Evolutionary conservation across 805 yeast species (phyloP).

Genomic region (Isabelozyma gotoi): DNA sequence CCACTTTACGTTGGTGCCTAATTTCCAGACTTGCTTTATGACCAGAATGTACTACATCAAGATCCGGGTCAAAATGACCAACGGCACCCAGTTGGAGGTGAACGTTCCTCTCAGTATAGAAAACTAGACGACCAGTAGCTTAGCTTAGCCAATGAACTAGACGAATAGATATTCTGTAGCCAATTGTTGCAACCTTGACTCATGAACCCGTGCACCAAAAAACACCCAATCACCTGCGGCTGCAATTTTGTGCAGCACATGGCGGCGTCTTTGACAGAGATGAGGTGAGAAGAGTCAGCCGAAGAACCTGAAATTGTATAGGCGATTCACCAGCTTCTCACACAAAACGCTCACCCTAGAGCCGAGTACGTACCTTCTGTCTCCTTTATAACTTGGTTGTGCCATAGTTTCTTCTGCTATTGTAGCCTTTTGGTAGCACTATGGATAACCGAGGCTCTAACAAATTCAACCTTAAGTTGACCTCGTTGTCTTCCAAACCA

Average conservation of each 20-base stretch:
- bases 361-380: too few species aligned
- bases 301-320: too few species aligned
- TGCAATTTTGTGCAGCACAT: not conserved
- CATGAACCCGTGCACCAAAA: not conserved
- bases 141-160: not conserved
- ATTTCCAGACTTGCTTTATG: slow-evolving; percentile 36
- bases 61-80: slow-evolving; percentile 25
- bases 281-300: too few species aligned
- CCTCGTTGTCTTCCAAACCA: slow-evolving; percentile 9
- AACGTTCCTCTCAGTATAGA: slow-evolving; percentile 38
- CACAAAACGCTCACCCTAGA: too few species aligned
- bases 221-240: not conserved
- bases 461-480: slow-evolving; percentile 17
- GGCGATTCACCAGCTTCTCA: too few species aligned
- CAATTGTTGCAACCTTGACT: not conserved
- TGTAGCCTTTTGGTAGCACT: too few species aligned
- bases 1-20: slow-evolving; percentile 36
- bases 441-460: too few species aligned
- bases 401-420: too few species aligned
- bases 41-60: slow-evolving; percentile 37
- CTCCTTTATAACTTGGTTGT: too few species aligned
- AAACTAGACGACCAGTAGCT: slow-evolving; percentile 7
- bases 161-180: too few species aligned
- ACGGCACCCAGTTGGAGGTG: slow-evolving; percentile 29
- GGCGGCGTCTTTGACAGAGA: not conserved